Conservation (phyloP, 139 green algal species). For the Gonium pectorale region DNA sequence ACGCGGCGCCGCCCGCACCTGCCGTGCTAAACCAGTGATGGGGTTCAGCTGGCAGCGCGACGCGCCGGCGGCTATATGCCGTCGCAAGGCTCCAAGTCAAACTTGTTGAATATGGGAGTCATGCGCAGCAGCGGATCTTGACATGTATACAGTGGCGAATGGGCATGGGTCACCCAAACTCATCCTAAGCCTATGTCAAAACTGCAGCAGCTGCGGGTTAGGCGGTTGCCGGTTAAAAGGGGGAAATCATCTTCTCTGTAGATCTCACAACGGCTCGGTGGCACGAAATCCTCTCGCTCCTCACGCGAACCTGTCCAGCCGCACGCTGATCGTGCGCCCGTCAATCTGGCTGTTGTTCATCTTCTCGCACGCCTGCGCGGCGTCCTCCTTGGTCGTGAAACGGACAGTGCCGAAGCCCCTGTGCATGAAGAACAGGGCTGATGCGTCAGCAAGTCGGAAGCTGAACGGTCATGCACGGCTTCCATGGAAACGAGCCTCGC, state of each 20-base stretch:
- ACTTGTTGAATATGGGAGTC: no score
- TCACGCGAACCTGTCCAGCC: slow-evolving; percentile 85
- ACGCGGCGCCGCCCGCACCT: no score
- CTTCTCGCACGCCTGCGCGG: slow-evolving; percentile 71
- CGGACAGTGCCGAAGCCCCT: slow-evolving; percentile 92
- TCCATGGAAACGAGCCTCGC: no score
- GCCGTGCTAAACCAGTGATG: no score
- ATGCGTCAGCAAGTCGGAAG: background rate
- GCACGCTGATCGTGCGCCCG: slow-evolving; percentile 83
- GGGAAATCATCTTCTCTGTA: background rate
- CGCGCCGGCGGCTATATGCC: no score
- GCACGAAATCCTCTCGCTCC: background rate
- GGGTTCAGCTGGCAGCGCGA: no score
- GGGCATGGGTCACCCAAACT: background rate
- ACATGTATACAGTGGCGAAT: slow-evolving; percentile 5
- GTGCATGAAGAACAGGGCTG: no score
- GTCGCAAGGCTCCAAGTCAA: no score
- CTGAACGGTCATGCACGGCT: no score
- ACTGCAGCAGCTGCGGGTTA: slow-evolving; percentile 11
- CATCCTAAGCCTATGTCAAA: slow-evolving; percentile 20
- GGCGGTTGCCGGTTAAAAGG: background rate
- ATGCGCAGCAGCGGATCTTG: no score
- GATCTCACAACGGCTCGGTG: no score
- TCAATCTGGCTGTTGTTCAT: slow-evolving; percentile 91
- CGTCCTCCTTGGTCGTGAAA: slow-evolving; percentile 76